A percentile compares a stretch with the other conserved stretches of the same genome.
Evolutionary conservation across 2,329 filamentous ascomycete species (phyloP).

Genomic region (Blastomyces silverae): DNA sequence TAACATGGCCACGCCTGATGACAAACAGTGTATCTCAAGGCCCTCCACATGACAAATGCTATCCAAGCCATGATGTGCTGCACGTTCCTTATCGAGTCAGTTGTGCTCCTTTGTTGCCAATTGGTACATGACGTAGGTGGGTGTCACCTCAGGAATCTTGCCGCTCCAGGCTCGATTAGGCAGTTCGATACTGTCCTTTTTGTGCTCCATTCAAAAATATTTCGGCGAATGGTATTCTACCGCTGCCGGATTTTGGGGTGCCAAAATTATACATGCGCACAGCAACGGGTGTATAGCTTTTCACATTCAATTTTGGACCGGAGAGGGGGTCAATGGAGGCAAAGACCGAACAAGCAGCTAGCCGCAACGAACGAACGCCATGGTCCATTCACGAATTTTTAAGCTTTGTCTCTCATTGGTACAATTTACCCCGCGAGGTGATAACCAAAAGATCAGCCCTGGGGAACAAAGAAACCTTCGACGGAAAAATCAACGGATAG

Average conservation of each 20-base stretch:
- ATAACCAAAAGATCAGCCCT: neutral
- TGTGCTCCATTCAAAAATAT: slow-evolving; percentile 6
- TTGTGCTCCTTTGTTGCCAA: slow-evolving; percentile 1
- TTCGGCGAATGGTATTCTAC: slow-evolving; percentile 4
- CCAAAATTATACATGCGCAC: slow-evolving; percentile 1
- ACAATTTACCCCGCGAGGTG: slow-evolving; percentile 7
- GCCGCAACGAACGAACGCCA: slow-evolving; percentile 2
- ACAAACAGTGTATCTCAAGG: slow-evolving; percentile 1
- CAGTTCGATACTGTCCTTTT: slow-evolving; percentile 6
- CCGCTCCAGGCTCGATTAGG: slow-evolving; percentile 4
- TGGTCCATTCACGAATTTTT: neutral
- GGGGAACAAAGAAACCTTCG: slow-evolving; percentile 11
- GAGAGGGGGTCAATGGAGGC: neutral
- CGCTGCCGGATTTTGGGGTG: neutral
- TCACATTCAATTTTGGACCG: slow-evolving; percentile 5
- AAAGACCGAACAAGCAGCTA: slow-evolving; percentile 10
- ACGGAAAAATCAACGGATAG: slow-evolving; percentile 3
- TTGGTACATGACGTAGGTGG: slow-evolving; percentile 2
- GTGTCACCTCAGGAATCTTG: neutral
- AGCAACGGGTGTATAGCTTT: neutral
- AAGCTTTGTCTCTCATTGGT: slow-evolving; percentile 3
- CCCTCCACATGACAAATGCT: neutral
- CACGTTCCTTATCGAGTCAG: neutral
- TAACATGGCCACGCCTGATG: slow-evolving; percentile 2
- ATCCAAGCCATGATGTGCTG: neutral